Percentiles rank a stretch among this genome's conserved stretches.
These are phyloP conservation scores for Suillus decipiens DNA, from an alignment of 768 basidiomycete genomes.

Conservation along the genomic window DNA sequence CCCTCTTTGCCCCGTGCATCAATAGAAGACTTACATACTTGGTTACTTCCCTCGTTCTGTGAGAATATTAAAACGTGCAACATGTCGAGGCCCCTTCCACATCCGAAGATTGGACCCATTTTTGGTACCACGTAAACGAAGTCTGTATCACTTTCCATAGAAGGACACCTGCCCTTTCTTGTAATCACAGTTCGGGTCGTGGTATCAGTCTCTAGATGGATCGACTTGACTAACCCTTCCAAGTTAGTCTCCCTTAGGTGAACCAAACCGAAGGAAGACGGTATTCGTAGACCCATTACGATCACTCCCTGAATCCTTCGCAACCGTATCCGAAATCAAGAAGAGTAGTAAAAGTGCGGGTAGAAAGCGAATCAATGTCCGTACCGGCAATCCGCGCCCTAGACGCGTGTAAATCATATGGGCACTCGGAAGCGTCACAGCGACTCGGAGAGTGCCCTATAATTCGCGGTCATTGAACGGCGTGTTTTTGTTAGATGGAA, in stretches of 20 bases:
- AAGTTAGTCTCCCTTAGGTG: background rate
- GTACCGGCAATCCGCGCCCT: background rate
- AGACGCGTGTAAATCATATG: conserved; percentile 1
- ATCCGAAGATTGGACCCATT: background rate
- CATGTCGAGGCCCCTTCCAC: background rate
- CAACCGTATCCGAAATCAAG: background rate
- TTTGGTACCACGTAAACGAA: background rate
- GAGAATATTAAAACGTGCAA: conserved; percentile 17
- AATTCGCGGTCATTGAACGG: conserved; percentile 25
- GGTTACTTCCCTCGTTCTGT: conserved; percentile 23
- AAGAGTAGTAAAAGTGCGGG: background rate
- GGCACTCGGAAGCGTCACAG: background rate
- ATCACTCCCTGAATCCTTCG: background rate
- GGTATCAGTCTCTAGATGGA: background rate
- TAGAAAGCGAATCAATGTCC: background rate
- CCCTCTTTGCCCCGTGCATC: conserved; percentile 15
- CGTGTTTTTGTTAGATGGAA: conserved; percentile 17
- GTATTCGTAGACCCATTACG: background rate
- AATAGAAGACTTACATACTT: conserved; percentile 25
- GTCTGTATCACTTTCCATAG: background rate
- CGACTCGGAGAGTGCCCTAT: conserved; percentile 10
- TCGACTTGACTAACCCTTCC: background rate
- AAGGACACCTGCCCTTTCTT: background rate
- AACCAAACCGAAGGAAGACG: background rate
- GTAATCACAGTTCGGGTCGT: background rate